Evolutionary conservation across 805 yeast genomes (phyloP).

Genomic region (Suhomyces kilbournensis): DNA sequence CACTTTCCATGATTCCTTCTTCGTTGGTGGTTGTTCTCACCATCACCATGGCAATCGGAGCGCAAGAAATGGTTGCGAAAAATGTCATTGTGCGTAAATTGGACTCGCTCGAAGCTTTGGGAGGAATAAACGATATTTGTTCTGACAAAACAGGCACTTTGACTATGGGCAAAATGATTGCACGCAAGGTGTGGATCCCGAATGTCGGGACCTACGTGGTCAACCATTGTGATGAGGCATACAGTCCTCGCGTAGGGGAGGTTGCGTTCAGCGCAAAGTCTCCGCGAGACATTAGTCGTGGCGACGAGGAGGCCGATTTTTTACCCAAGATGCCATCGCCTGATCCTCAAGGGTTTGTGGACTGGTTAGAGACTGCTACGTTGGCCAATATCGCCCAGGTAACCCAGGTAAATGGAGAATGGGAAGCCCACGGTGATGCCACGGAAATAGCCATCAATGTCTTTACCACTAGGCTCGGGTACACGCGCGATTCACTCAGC

Average conservation of each 20-base stretch:
- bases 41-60: slow-evolving; percentile 41
- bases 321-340: slow-evolving; percentile 24
- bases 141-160: slow-evolving; percentile 72
- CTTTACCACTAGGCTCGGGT: slow-evolving; percentile 25
- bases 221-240: slow-evolving; percentile 32
- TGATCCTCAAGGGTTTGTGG: slow-evolving; percentile 16
- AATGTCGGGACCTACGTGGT: slow-evolving; percentile 31
- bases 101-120: slow-evolving; percentile 38
- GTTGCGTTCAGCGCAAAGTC: slow-evolving; percentile 26
- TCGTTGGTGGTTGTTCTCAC: slow-evolving; percentile 38
- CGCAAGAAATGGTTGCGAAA: slow-evolving; percentile 35
- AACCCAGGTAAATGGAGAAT: slow-evolving; percentile 24
- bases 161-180: slow-evolving; percentile 39
- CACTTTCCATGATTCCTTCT: slow-evolving; percentile 40
- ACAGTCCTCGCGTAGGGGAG: slow-evolving; percentile 42
- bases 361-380: slow-evolving; percentile 33
- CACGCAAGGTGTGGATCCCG: slow-evolving; percentile 36
- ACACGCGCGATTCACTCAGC: slow-evolving; percentile 18
- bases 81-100: slow-evolving; percentile 37
- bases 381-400: slow-evolving; percentile 43
- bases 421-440: slow-evolving; percentile 42
- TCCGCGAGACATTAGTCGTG: slow-evolving; percentile 26
- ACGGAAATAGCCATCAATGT: slow-evolving; percentile 36
- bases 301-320: slow-evolving; percentile 40
- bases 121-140: slow-evolving; percentile 64